Percentiles rank a stretch among this genome's conserved stretches.
Conservation (phyloP, 169 alveolate species). For the Cryptosporidium bovis region DNA sequence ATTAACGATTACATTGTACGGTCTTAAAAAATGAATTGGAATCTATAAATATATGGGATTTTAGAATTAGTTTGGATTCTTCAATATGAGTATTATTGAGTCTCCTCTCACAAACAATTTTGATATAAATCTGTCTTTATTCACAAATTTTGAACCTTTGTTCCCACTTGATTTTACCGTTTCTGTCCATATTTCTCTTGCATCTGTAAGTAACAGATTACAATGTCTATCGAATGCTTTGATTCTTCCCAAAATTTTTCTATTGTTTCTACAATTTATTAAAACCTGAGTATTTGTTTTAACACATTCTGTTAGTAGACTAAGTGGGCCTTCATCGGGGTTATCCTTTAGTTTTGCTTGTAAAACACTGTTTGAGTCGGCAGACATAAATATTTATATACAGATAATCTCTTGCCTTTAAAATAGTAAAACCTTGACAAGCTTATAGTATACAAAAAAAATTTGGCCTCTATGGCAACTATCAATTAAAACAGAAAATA, state of each 20-base stretch:
- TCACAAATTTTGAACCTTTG: slow-evolving; percentile 87
- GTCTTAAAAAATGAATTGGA: neutral
- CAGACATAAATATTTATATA: slow-evolving; percentile 22
- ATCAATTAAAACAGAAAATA: too few relatives aligned
- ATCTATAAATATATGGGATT: too few relatives aligned
- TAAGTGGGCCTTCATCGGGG: slow-evolving; percentile 95
- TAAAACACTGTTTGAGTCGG: slow-evolving; percentile 1
- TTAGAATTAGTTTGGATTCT: slow-evolving; percentile 92
- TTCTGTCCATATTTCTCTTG: slow-evolving; percentile 98
- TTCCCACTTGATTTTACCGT: slow-evolving; percentile 90
- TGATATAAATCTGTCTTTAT: slow-evolving; percentile 95
- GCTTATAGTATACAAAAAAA: too few relatives aligned
- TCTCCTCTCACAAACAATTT: slow-evolving; percentile 98
- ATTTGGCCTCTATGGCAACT: too few relatives aligned
- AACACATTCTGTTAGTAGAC: slow-evolving; percentile 94
- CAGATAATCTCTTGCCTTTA: neutral
- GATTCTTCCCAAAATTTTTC: slow-evolving; percentile 96
- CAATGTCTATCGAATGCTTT: slow-evolving; percentile 98
- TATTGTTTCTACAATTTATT: slow-evolving; percentile 96
- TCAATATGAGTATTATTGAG: slow-evolving; percentile 93
- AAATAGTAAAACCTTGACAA: slow-evolving; percentile 3
- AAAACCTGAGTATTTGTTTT: slow-evolving; percentile 95
- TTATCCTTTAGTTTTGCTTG: slow-evolving; percentile 87
- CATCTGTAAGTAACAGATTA: slow-evolving; percentile 96
- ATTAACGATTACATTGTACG: neutral